Percentiles rank a stretch among this genome's conserved stretches.
These are phyloP conservation scores for Moesziomyces antarcticus DNA, from an alignment of 1,284 basidiomycete genomes.

Conservation along the genomic window DNA sequence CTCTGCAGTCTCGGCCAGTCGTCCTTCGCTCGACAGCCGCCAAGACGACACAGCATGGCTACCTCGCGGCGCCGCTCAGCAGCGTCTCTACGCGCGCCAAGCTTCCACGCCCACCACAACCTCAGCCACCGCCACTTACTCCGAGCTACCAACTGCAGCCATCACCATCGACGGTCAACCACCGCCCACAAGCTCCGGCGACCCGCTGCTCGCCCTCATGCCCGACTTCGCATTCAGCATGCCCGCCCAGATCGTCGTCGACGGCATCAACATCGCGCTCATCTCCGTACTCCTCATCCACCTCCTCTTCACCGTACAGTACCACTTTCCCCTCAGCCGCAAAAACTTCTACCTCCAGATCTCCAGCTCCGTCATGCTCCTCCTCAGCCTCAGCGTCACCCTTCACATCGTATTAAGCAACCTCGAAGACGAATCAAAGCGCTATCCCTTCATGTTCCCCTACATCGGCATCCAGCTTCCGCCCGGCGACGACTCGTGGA, in stretches of 20 bases:
- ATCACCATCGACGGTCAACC: slow-evolving; percentile 53
- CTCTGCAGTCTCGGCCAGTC: slow-evolving; percentile 1
- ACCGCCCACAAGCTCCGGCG: slow-evolving; percentile 36
- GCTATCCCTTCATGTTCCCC: slow-evolving; percentile 94
- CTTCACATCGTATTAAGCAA: slow-evolving; percentile 75
- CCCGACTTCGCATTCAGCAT: slow-evolving; percentile 77
- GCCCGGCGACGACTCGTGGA: slow-evolving; percentile 80
- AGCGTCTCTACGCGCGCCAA: slow-evolving; percentile 11
- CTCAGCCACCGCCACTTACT: slow-evolving; percentile 16
- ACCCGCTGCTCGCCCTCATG: slow-evolving; percentile 52
- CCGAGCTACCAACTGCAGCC: slow-evolving; percentile 41
- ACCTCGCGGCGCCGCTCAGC: not conserved
- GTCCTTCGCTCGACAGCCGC: not conserved
- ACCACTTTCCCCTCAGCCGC: slow-evolving; percentile 92
- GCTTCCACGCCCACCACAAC: slow-evolving; percentile 9
- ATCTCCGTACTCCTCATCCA: slow-evolving; percentile 88
- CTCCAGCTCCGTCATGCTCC: slow-evolving; percentile 80
- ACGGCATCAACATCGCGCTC: slow-evolving; percentile 87
- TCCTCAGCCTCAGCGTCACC: slow-evolving; percentile 69
- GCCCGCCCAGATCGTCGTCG: slow-evolving; percentile 88
- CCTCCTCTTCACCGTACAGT: slow-evolving; percentile 92
- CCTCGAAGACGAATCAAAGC: slow-evolving; percentile 75
- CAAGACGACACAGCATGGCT: not conserved
- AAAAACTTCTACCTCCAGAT: slow-evolving; percentile 91
- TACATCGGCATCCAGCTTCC: slow-evolving; percentile 80